A percentile compares a stretch with the other conserved stretches of the same genome.
These are phyloP conservation scores for Astrothelium macrocarpum DNA, from an alignment of 495 filamentous ascomycete genomes.

Conservation along the genomic window DNA sequence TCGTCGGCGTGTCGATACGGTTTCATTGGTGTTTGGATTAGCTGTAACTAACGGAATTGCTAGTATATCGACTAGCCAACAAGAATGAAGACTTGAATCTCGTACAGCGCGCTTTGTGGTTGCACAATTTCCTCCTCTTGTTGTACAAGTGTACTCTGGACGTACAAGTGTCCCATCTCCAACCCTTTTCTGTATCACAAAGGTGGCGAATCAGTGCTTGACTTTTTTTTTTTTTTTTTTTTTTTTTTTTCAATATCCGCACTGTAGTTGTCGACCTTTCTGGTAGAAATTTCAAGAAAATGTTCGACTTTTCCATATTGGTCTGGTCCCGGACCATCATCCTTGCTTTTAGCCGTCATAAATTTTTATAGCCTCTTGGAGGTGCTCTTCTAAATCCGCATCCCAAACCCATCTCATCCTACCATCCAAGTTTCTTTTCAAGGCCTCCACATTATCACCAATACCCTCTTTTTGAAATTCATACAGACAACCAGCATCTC, in stretches of 20 bases:
- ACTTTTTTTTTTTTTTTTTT: too few species aligned
- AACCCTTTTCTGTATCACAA: too few species aligned
- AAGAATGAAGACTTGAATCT: not conserved
- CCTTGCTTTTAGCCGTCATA: not conserved
- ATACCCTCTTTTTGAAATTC: slow-evolving; percentile 24
- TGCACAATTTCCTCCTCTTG: too few species aligned
- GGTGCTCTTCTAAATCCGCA: slow-evolving; percentile 25
- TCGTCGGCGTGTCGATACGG: not conserved
- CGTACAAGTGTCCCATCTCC: too few species aligned
- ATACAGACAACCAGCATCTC: slow-evolving; percentile 26
- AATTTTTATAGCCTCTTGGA: slow-evolving; percentile 17
- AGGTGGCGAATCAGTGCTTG: too few species aligned
- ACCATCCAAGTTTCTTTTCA: slow-evolving; percentile 32
- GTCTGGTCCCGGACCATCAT: not conserved
- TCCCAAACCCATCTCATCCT: slow-evolving; percentile 60
- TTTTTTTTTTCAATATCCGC: too few species aligned
- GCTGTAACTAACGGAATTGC: not conserved
- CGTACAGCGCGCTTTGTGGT: too few species aligned
- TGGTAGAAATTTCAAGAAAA: too few species aligned
- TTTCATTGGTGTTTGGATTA: slow-evolving; percentile 1
- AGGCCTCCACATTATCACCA: slow-evolving; percentile 28
- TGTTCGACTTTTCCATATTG: too few species aligned
- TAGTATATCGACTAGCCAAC: not conserved
- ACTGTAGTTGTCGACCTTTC: too few species aligned
- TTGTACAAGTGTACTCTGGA: too few species aligned